phyloP scores from a whole-genome alignment of 495 filamentous ascomycete species.

The Oidiodendron maius region DNA sequence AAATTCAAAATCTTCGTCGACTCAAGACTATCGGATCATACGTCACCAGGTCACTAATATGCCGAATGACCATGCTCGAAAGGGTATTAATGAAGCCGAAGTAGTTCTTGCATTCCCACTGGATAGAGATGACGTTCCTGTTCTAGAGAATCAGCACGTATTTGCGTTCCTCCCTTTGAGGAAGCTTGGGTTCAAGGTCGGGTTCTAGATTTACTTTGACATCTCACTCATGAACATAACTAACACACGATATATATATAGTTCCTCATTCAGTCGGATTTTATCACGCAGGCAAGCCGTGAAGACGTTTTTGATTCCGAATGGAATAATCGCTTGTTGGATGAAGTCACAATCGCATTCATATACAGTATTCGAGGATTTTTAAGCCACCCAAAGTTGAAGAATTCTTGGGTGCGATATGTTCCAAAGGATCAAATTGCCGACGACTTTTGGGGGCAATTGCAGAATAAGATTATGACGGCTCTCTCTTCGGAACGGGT shows the following conservation, averaged over 20 bases:
- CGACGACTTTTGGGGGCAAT: too few relatives aligned
- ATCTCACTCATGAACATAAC: not conserved
- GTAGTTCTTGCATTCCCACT: not conserved
- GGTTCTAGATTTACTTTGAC: not conserved
- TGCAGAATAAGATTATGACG: too few relatives aligned
- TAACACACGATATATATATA: not conserved
- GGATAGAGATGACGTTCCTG: not conserved
- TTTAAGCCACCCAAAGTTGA: not conserved
- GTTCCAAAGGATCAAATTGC: too few relatives aligned
- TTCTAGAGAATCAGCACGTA: slow-evolving; percentile 1
- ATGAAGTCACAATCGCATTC: not conserved
- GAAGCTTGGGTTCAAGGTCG: slow-evolving; percentile 10
- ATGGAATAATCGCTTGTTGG: not conserved
- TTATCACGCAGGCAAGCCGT: not conserved
- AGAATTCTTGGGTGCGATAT: not conserved
- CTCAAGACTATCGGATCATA: not conserved
- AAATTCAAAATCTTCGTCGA: too few relatives aligned
- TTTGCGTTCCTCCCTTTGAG: slow-evolving; percentile 12
- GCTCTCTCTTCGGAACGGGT: too few relatives aligned
- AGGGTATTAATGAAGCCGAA: not conserved
- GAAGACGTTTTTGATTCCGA: not conserved
- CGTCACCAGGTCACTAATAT: not conserved
- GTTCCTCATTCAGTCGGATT: not conserved
- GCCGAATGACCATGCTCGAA: not conserved
- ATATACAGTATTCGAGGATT: not conserved